Base-by-base conservation (phyloP, 345 rosid genomes). In the Corymbia maculata region DNA sequence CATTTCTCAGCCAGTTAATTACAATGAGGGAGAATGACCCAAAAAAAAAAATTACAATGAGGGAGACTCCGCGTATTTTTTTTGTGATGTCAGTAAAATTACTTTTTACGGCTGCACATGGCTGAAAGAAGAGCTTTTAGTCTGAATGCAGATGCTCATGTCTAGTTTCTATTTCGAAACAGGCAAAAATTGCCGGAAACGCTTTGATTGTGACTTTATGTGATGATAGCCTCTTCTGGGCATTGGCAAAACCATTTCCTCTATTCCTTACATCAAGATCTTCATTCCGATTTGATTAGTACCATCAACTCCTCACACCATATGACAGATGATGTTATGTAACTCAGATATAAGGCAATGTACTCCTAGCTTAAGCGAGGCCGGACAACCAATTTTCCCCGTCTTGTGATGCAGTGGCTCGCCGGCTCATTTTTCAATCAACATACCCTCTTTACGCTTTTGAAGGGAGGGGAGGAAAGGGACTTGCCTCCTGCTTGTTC, bases 91-190 rank as follows among this genome's bases (percentile, higher is more conserved):
- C 80, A 70, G 80, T 70, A 0, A 32, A 30, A 0, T 30, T 68
- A 30, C 36, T 30, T 68, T 15, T 36, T 70, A 0, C 10, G 0
- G 47, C 80, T 0, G 47, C 0, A 16, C 24, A 16, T 70, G 80
- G 47, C 47, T 0, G 80, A 75, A 1, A 42, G 49, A 19, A 42
- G 49, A 42, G 49, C 82, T 42, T 36, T 36, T 75, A 9, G 14
- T 0, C 28, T 19, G 49, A 75, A 36, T 75, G 82, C 42, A 0
- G 0, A 68, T 32, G 80, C 45, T 75, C 82, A 0, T 32, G 45
- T 70, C 80, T 17, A 32, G 80, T 32, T 70, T 8, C 45, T 70
- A 16, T 17, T 32, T 30, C 4, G 3, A 8, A 70, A 16, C 80
- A 5, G 24, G 45, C 80, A 0, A 32, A 70, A 16, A 0, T 0